These are phyloP conservation scores for Erysimum cheiri DNA, from an alignment of 441 rosid genomes.

Conservation along the genomic window DNA sequence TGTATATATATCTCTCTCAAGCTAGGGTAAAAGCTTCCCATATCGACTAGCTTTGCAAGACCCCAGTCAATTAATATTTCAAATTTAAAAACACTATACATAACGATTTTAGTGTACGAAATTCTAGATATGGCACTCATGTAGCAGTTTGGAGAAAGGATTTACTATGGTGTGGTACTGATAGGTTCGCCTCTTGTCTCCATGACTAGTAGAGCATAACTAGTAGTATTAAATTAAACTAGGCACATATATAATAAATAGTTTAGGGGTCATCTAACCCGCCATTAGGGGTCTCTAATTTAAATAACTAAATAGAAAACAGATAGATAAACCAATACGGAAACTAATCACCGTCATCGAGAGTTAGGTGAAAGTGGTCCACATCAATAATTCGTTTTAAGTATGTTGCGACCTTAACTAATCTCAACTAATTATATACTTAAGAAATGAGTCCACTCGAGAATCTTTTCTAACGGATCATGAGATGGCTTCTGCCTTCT, in stretches of 20 bases:
- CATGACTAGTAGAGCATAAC: background rate
- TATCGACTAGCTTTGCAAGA: background rate
- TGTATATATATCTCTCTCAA: constrained; percentile 7
- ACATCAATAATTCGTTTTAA: constrained; percentile 20
- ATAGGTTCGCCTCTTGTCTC: constrained; percentile 8
- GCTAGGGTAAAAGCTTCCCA: background rate
- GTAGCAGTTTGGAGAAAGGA: background rate
- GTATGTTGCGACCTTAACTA: background rate
- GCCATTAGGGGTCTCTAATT: constrained; percentile 2
- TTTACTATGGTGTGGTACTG: background rate
- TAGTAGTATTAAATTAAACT: background rate
- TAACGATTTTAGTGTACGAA: background rate
- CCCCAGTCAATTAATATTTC: background rate
- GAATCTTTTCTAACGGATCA: background rate
- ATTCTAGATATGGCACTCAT: background rate
- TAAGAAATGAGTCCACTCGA: constrained; percentile 13
- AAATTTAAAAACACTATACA: background rate
- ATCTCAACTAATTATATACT: constrained; percentile 5
- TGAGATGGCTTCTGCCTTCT: background rate
- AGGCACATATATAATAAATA: background rate
- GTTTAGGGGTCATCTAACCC: constrained; percentile 1
- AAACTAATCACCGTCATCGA: constrained; percentile 8
- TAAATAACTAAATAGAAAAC: background rate
- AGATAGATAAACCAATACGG: constrained; percentile 26
- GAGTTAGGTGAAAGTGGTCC: constrained; percentile 29